Evolutionary conservation across 495 filamentous ascomycete genomes (phyloP), one percentile per base, ranked within the genome.

Genomic region (Penicillium coffeae): DNA sequence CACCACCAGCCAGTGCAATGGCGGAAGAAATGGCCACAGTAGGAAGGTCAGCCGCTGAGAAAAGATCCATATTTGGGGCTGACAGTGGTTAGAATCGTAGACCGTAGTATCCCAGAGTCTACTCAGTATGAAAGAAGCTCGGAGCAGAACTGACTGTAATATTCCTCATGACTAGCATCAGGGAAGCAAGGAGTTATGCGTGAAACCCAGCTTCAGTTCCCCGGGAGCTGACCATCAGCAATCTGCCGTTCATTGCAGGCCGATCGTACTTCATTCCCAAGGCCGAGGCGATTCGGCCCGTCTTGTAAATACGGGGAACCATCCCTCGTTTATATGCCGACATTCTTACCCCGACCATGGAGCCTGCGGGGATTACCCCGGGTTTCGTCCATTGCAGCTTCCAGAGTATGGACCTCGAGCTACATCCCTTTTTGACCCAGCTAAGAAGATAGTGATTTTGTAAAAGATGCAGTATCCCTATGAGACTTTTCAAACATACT

Each of bases 11-110:
- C 1, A 71, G 41, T 0, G 73, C 56, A 21, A 72, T 41, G 21
- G 71, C 73, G 1, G 73, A 72, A 9, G 64, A 67, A 30, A 68
- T 54, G 1, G 71, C 60, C 44, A 68, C 45, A 1, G 70, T 55
- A 21, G 70, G 63, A 21, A 46, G 54, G 20, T 63, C 57, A 41
- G 69, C 59, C 42, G 70, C 68, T 8, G 69, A 60, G 40, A 74
- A 40, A 21, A 68, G 13, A 9, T 69, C 68, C 71, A 74, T 74
- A 4, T 10, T 10, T 30, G 5, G 4, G 5, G 25, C n/a, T n/a
- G n/a, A n/a, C n/a, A n/a, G n/a, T n/a, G n/a, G n/a, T n/a, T n/a
- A 30, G 25, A 4, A 30, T 10, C 25, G 25, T 30, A 30, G 25
- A 30, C 25, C 25, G 5, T 30, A 30, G 25, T 5, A 4, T 30